Percentiles rank a stretch among this genome's conserved stretches.
Evolutionary conservation across 352 stramenopile species (phyloP).

Genomic region (Pythium dissotocum): DNA sequence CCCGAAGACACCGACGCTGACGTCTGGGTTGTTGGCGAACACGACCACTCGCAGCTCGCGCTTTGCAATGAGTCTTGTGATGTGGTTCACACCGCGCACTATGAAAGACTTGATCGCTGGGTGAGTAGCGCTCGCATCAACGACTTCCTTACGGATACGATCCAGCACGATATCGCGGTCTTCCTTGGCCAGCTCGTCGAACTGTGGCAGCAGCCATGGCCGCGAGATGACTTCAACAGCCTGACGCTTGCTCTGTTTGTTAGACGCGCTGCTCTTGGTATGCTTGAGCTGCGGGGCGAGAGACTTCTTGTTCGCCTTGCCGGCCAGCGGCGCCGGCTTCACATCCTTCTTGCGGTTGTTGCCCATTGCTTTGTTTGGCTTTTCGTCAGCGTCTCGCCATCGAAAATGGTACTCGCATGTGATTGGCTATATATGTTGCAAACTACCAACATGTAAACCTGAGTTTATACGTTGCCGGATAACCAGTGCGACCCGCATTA

Average conservation of each 20-base stretch:
- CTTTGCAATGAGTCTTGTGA: slow-evolving; percentile 41
- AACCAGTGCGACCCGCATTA: slow-evolving; percentile 15
- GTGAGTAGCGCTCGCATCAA: slow-evolving; percentile 16
- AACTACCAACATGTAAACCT: neutral
- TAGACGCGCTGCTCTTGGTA: neutral
- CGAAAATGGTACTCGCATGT: neutral
- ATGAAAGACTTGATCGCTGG: slow-evolving; percentile 30
- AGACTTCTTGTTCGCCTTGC: slow-evolving; percentile 23
- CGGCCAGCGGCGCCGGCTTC: slow-evolving; percentile 11
- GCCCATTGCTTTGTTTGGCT: slow-evolving; percentile 18
- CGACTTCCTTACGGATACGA: slow-evolving; percentile 66
- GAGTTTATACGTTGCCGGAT: slow-evolving; percentile 14
- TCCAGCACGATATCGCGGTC: slow-evolving; percentile 81
- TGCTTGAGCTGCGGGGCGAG: slow-evolving; percentile 23
- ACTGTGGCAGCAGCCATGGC: slow-evolving; percentile 54
- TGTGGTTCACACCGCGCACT: slow-evolving; percentile 60
- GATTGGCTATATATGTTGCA: slow-evolving; percentile 28
- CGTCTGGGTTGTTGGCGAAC: slow-evolving; percentile 66
- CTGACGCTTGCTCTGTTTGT: slow-evolving; percentile 17
- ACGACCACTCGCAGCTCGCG: slow-evolving; percentile 60
- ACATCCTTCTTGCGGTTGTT: slow-evolving; percentile 18
- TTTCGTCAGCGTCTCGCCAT: neutral
- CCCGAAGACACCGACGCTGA: slow-evolving; percentile 42
- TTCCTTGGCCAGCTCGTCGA: slow-evolving; percentile 63
- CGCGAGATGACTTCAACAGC: slow-evolving; percentile 30